Percentiles rank a stretch among this genome's conserved stretches.
These are phyloP conservation scores for Diacronema lutheri DNA, from an alignment of 78 protist species.

Conservation along the genomic window DNA sequence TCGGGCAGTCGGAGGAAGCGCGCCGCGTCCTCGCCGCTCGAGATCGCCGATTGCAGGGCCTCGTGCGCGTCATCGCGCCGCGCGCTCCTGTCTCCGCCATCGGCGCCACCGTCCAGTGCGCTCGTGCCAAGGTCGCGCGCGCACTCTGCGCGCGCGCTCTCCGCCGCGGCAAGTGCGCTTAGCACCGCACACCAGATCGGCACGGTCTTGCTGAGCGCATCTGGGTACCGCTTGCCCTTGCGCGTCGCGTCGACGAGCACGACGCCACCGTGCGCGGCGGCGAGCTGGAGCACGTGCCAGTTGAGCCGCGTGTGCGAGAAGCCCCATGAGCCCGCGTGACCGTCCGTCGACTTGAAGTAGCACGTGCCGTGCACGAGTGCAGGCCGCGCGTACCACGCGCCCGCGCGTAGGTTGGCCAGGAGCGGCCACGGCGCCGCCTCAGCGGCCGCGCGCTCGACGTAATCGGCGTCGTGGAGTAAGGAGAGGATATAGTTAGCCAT, in stretches of 20 bases:
- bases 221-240: conserved; percentile 2
- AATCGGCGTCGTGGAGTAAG: not conserved
- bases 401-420: not conserved
- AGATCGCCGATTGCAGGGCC: not conserved
- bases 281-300: not conserved
- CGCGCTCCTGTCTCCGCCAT: not conserved
- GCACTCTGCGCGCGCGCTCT: no score
- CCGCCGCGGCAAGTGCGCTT: not conserved
- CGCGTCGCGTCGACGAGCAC: conserved; percentile 7
- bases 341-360: conserved; percentile 18
- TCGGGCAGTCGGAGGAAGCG: not conserved
- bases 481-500: no score
- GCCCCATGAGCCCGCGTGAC: not conserved
- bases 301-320: not conserved
- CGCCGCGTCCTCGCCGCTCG: not conserved
- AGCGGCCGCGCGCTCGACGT: not conserved
- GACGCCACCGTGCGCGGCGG: not conserved
- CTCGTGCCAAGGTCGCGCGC: no score
- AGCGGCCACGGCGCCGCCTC: not conserved
- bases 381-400: not conserved
- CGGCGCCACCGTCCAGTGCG: no score
- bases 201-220: not conserved
- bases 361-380: not conserved
- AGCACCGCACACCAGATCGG: conserved; percentile 11
- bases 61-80: not conserved